A percentile compares a stretch with the other conserved stretches of the same genome.
Evolutionary conservation across 768 basidiomycete species (phyloP).

Genomic region (Trametes gibbosa): DNA sequence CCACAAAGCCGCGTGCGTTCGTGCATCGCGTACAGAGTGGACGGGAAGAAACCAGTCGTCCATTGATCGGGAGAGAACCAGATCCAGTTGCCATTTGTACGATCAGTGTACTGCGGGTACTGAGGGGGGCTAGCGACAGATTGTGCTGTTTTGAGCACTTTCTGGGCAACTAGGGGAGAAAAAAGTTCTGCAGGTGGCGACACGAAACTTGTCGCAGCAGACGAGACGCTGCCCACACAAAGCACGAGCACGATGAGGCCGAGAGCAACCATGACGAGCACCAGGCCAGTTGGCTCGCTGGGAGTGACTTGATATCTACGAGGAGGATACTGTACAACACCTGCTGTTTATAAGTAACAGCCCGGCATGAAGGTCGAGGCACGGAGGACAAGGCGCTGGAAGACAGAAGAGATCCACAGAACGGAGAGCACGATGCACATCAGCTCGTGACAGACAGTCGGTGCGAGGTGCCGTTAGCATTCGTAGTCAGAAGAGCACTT

Average conservation of each 20-base stretch:
- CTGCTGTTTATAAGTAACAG: not conserved
- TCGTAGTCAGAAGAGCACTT: not conserved
- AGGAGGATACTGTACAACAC: too few relatives aligned
- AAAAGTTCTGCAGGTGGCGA: conserved; percentile 49
- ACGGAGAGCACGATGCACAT: not conserved
- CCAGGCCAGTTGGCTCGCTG: too few relatives aligned
- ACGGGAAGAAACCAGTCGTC: conserved; percentile 70
- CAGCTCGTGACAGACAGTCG: conserved; percentile 7
- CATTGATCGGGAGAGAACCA: conserved; percentile 56
- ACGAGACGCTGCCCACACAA: not conserved
- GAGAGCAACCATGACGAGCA: not conserved
- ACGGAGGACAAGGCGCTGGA: not conserved
- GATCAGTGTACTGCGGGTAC: conserved; percentile 62
- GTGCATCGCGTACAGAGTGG: conserved; percentile 57
- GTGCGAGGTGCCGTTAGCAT: not conserved
- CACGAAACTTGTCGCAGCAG: not conserved
- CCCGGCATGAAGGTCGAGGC: not conserved
- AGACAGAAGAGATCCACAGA: not conserved
- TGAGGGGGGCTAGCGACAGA: conserved; percentile 39
- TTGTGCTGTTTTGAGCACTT: conserved; percentile 55
- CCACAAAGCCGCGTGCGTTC: conserved; percentile 49
- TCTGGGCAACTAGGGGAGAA: conserved; percentile 55
- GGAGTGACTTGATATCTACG: too few relatives aligned
- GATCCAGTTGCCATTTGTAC: conserved; percentile 48
- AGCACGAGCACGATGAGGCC: not conserved